phyloP scores from a whole-genome alignment of 768 basidiomycete genomes.

The Cyathus striatus region DNA sequence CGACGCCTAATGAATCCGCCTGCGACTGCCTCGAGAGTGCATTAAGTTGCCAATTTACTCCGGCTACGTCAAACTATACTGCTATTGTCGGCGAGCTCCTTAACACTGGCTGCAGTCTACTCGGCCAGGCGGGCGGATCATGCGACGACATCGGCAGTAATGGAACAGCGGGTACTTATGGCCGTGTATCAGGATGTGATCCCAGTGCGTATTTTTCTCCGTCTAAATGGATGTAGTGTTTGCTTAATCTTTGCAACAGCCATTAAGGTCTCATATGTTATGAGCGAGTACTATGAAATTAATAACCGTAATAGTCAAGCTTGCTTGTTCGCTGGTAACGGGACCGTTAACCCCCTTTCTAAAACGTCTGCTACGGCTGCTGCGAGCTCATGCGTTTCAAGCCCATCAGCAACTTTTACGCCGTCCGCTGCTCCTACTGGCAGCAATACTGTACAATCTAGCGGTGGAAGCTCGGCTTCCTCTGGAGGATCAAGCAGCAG shows the following conservation, averaged over 20 bases:
- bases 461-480: conserved; percentile 9
- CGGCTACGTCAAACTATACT: conserved; percentile 54
- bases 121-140: conserved; percentile 53
- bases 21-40: conserved; percentile 70
- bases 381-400: conserved; percentile 63
- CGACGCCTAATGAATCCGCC: conserved; percentile 77
- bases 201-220: conserved; percentile 48
- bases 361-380: conserved; percentile 52
- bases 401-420: conserved; percentile 56
- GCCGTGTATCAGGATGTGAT: conserved; percentile 71
- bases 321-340: conserved; percentile 84
- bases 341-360: conserved; percentile 59
- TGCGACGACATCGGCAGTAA: conserved; percentile 71
- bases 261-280: conserved; percentile 76
- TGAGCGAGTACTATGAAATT: conserved; percentile 72
- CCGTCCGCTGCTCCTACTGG: conserved; percentile 40
- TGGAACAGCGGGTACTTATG: conserved; percentile 74
- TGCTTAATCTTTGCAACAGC: no score
- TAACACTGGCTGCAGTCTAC: conserved; percentile 69
- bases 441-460: conserved; percentile 15
- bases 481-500: conserved; percentile 13
- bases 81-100: conserved; percentile 56
- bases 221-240: background rate
- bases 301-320: conserved; percentile 52
- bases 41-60: conserved; percentile 72